phyloP scores from a whole-genome alignment of 2,329 filamentous ascomycete genomes.

The Macrophomina phaseolina region DNA sequence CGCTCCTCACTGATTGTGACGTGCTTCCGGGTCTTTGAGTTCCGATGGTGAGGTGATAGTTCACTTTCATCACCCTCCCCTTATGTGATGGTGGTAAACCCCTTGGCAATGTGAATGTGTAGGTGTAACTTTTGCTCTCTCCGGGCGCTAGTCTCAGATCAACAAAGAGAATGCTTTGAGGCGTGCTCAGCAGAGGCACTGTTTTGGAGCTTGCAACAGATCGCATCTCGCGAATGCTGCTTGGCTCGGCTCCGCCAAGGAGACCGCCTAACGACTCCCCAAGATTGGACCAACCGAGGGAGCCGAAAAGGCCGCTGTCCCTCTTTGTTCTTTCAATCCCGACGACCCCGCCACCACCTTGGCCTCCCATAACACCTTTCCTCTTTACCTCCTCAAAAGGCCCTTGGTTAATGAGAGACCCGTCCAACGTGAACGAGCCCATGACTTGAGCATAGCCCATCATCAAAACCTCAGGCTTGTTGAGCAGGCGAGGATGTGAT shows the following conservation, averaged over 20 bases:
- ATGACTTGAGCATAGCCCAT: slow-evolving; percentile 98
- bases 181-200: slow-evolving; percentile 90
- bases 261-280: slow-evolving; percentile 87
- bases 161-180: slow-evolving; percentile 94
- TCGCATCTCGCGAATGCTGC: slow-evolving; percentile 95
- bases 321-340: slow-evolving; percentile 77
- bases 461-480: slow-evolving; percentile 79
- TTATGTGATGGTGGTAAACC: slow-evolving; percentile 90
- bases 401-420: slow-evolving; percentile 84
- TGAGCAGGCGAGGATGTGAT: slow-evolving; percentile 32
- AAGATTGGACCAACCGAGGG: slow-evolving; percentile 86
- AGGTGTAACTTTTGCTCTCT: slow-evolving; percentile 86
- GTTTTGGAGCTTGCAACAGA: slow-evolving; percentile 83
- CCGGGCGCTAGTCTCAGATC: slow-evolving; percentile 86
- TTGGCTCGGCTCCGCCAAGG: slow-evolving; percentile 84
- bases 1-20: slow-evolving; percentile 79
- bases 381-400: slow-evolving; percentile 96
- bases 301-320: slow-evolving; percentile 78
- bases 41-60: slow-evolving; percentile 88
- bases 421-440: slow-evolving; percentile 89
- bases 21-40: slow-evolving; percentile 83
- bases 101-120: slow-evolving; percentile 82
- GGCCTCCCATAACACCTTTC: slow-evolving; percentile 86
- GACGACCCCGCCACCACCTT: slow-evolving; percentile 81
- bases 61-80: slow-evolving; percentile 92